Conservation (phyloP, 192 early-diverging fungal genomes). For the Coemansia sp. region DNA sequence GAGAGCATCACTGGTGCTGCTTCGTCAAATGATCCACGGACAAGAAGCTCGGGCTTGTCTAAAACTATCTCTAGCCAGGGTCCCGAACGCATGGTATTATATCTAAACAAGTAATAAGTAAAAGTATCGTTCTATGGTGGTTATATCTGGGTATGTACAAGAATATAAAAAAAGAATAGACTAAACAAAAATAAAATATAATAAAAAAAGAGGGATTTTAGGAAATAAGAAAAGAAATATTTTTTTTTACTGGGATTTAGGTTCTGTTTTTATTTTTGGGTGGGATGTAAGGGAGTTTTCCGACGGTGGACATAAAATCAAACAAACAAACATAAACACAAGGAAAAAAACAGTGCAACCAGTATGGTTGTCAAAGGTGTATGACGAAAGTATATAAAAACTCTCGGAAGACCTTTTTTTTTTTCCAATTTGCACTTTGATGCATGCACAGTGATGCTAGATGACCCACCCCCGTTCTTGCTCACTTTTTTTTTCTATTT, state of each 20-base stretch:
- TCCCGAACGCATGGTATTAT: slow-evolving; percentile 26
- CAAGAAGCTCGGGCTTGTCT: slow-evolving; percentile 43
- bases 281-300: too few species aligned
- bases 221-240: not conserved
- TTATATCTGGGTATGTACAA: slow-evolving; percentile 4
- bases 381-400: not conserved
- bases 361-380: slow-evolving; percentile 1
- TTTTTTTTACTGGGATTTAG: too few species aligned
- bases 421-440: too few species aligned
- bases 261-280: too few species aligned
- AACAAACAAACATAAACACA: too few species aligned
- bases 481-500: too few species aligned
- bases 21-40: slow-evolving; percentile 46
- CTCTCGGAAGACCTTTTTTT: too few species aligned
- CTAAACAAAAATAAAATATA: not conserved
- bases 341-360: too few species aligned
- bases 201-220: not conserved
- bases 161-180: not conserved
- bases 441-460: not conserved
- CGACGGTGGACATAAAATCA: too few species aligned
- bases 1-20: slow-evolving; percentile 49
- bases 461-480: too few species aligned
- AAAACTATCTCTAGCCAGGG: slow-evolving; percentile 38
- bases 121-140: too few species aligned
- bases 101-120: too few species aligned